Evolutionary conservation across 768 basidiomycete species (phyloP).

Genomic region (Termitomyces heimii): DNA sequence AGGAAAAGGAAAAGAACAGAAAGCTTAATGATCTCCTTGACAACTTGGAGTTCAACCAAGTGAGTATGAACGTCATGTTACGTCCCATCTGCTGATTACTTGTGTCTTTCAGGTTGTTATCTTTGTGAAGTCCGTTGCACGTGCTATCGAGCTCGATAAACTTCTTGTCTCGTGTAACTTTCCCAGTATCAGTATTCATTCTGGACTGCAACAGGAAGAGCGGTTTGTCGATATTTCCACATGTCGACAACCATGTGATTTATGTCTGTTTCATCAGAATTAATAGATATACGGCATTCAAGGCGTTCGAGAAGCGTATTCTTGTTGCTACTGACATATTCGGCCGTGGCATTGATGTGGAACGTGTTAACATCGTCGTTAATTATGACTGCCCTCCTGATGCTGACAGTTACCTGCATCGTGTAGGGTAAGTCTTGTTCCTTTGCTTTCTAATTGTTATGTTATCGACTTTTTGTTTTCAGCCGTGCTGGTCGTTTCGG

Average conservation of each 20-base stretch:
- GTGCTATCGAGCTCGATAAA: constrained; percentile 95
- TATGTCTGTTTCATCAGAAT: constrained; percentile 56
- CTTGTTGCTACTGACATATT: constrained; percentile 99
- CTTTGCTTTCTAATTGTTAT: background rate
- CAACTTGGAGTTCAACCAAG: constrained; percentile 97
- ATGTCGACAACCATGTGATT: background rate
- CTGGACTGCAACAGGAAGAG: constrained; percentile 91
- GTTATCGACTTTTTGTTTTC: background rate
- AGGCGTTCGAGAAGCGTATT: constrained; percentile 99
- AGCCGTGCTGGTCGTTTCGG: constrained; percentile 99
- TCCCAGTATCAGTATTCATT: constrained; percentile 97
- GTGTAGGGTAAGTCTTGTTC: constrained; percentile 69
- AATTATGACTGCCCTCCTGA: constrained; percentile 98
- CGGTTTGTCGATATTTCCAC: constrained; percentile 50
- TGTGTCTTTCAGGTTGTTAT: constrained; percentile 79
- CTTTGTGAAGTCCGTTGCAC: constrained; percentile 96
- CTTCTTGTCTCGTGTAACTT: constrained; percentile 96
- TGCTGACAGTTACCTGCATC: constrained; percentile 97
- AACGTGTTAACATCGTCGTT: constrained; percentile 98
- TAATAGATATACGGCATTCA: constrained; percentile 94
- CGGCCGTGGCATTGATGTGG: constrained; percentile 98
- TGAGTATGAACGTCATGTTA: constrained; percentile 22
- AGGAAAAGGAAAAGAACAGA: constrained; percentile 93
- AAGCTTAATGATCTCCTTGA: constrained; percentile 96
- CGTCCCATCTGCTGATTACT: background rate